These are phyloP conservation scores for Ceratocystis papillata DNA, from an alignment of 2,329 filamentous ascomycete species.

Conservation along the genomic window DNA sequence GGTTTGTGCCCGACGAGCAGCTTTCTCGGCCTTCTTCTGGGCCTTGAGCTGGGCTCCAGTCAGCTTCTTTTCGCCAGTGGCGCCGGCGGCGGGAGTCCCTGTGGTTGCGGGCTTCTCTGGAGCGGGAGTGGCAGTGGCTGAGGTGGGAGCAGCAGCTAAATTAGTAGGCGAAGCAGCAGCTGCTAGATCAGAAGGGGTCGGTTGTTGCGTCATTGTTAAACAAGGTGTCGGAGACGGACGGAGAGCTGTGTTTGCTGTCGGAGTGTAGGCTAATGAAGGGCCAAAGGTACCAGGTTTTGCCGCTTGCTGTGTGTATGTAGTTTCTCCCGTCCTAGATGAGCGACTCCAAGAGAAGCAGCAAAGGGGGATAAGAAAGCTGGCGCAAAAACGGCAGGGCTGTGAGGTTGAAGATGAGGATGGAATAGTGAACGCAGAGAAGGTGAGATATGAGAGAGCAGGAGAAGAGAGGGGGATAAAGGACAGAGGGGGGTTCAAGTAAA, in stretches of 20 bases:
- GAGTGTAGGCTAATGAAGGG: background rate
- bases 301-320: too few relatives aligned
- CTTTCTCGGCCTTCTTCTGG: constrained; percentile 81
- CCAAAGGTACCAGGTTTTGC: too few relatives aligned
- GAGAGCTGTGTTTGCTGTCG: background rate
- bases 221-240: background rate
- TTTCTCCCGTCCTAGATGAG: too few relatives aligned
- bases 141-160: constrained; percentile 1
- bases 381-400: too few relatives aligned
- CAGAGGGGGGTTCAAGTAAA: background rate
- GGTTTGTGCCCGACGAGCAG: constrained; percentile 64
- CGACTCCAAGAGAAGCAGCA: too few relatives aligned
- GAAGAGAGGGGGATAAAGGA: background rate
- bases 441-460: background rate
- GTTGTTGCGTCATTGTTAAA: constrained; percentile 17
- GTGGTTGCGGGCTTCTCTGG: constrained; percentile 4
- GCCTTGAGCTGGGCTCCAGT: constrained; percentile 77
- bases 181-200: constrained; percentile 5
- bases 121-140: background rate
- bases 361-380: too few relatives aligned
- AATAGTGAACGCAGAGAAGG: background rate
- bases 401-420: too few relatives aligned
- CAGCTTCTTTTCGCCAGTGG: constrained; percentile 43
- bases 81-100: constrained; percentile 5
- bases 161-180: background rate